Evolutionary conservation across 1,284 basidiomycete genomes (phyloP), one percentile per base, ranked within the genome.

Genomic region (Leccinum insolens): DNA sequence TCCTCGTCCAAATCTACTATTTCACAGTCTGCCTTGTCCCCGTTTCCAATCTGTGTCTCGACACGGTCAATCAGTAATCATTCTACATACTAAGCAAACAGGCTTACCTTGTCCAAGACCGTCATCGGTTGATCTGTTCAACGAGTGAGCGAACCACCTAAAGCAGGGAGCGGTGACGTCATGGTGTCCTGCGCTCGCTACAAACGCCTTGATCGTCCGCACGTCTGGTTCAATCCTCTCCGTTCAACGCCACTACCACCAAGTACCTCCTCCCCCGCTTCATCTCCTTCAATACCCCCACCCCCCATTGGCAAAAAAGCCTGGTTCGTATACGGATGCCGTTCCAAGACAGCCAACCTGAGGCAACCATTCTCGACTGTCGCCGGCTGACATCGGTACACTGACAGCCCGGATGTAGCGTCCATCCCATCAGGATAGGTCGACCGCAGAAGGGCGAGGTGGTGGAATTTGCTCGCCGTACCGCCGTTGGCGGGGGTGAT

Each of bases 391-490:
- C 90, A 93, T 60, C 92, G 83, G 75, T 93, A 94, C 28, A 93
- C 86, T 0, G 92, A 93, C 61, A 96, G 80, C 1, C 89, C 88
- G 25, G 86, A 71, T 9, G 89, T 88, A 14, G 90, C 91, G 4
- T 81, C 80, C 15, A 79, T 71, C 12, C 78, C 85, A 1, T 79
- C 71, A 0, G 89, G 87, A 78, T 95, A 96, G 2, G 85, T 87
- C 6, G 88, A 84, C 20, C 81, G 79, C 44, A 94, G 80, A 5
- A 89, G 81, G 2, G 93, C 87, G 31, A 98, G 85, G 77, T 95
- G 92, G 82, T 97, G 94, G 81, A 92, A 97, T 80, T 98, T 98
- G 72, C 80, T 85, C 1, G 96, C 96, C 1, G 94, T 94, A 49
- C 93, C 95, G 73, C 88, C 91, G 80, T 98, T 98, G 15, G 94